Conservation (phyloP, 768 basidiomycete species). For the Tulasnella sp. region DNA sequence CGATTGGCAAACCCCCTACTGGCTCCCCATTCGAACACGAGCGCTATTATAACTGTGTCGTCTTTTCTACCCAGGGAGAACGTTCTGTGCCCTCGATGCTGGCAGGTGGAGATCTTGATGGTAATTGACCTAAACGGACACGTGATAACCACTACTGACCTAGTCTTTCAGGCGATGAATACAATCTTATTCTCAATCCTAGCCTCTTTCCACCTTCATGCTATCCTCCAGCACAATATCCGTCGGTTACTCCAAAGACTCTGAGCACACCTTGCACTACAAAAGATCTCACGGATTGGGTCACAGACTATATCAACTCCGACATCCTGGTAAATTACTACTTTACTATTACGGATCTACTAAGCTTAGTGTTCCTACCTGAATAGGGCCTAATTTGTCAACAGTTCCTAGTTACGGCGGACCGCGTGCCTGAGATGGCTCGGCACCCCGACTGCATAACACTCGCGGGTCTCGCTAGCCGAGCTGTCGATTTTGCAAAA, state of each 20-base stretch:
- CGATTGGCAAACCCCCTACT: slow-evolving; percentile 57
- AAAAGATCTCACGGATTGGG: slow-evolving; percentile 63
- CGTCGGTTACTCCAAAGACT: slow-evolving; percentile 46
- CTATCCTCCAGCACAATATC: slow-evolving; percentile 48
- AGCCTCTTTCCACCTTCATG: slow-evolving; percentile 35
- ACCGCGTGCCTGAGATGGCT: slow-evolving; percentile 57
- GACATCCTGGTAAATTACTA: slow-evolving; percentile 64
- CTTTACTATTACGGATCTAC: background rate
- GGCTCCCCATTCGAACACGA: slow-evolving; percentile 51
- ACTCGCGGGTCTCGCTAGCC: slow-evolving; percentile 51
- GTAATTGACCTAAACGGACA: slow-evolving; percentile 33
- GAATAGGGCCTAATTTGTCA: slow-evolving; percentile 21
- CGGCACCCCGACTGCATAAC: slow-evolving; percentile 49
- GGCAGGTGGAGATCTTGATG: slow-evolving; percentile 69
- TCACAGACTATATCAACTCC: slow-evolving; percentile 64
- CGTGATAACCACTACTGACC: background rate
- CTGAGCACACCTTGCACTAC: slow-evolving; percentile 53
- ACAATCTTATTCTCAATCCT: slow-evolving; percentile 45
- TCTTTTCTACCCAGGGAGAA: slow-evolving; percentile 59
- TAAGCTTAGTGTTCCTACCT: background rate
- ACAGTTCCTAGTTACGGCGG: slow-evolving; percentile 53
- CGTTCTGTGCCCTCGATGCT: slow-evolving; percentile 57
- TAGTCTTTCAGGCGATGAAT: slow-evolving; percentile 42
- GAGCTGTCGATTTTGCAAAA: slow-evolving; percentile 33
- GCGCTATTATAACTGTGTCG: slow-evolving; percentile 50